A percentile compares a stretch with the other conserved stretches of the same genome.
These are phyloP conservation scores for Pichia heedii DNA, from an alignment of 805 yeast species.

Conservation along the genomic window DNA sequence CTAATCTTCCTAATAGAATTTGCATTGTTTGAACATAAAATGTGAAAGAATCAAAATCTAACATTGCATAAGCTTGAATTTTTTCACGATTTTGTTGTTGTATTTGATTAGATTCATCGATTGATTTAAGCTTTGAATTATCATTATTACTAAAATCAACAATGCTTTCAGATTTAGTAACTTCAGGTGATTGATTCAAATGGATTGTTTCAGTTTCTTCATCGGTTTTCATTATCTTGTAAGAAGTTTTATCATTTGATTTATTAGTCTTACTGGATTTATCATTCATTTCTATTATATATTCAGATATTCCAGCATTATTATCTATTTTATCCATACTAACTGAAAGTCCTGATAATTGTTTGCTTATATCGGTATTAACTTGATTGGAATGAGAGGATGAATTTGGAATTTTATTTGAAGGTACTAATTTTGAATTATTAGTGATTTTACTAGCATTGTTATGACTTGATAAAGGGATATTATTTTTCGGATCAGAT, in stretches of 20 bases:
- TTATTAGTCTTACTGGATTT: not conserved
- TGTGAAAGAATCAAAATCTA: conserved; percentile 88
- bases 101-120: not conserved
- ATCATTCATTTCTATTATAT: not conserved
- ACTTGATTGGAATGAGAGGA: not conserved
- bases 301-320: not conserved
- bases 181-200: conserved; percentile 2
- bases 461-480: not conserved
- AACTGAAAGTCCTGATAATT: not conserved
- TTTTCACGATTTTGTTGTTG: not conserved
- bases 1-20: conserved; percentile 84
- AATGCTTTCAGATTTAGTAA: not conserved
- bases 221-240: not conserved
- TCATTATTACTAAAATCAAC: no score
- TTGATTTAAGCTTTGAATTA: not conserved
- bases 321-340: not conserved
- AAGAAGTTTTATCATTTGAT: not conserved
- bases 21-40: conserved; percentile 95
- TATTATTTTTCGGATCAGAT: not conserved
- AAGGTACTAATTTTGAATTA: not conserved
- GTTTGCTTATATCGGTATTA: not conserved
- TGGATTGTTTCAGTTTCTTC: conserved; percentile 10
- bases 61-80: conserved; percentile 58
- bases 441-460: no score
- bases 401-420: not conserved